Evolutionary conservation across 148 eudicot species (phyloP).

Genomic region (Heliamphora exappendiculata): DNA sequence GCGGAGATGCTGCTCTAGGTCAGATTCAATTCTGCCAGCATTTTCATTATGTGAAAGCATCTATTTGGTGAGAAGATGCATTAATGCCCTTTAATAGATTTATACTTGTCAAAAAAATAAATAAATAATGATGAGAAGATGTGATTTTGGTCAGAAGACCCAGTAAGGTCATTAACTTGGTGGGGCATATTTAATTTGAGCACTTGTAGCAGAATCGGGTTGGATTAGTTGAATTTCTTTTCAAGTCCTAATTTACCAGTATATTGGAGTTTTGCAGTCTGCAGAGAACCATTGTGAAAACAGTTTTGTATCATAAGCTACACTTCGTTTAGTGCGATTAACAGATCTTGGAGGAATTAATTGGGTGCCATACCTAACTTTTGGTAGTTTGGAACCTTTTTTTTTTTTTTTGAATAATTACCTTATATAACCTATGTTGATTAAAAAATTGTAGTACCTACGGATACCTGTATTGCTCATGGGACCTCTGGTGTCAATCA

Average conservation of each 20-base stretch:
- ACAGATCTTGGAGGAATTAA: no score
- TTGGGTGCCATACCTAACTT: no score
- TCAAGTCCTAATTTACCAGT: not conserved
- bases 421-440: not conserved
- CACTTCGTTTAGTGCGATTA: not conserved
- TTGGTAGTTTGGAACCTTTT: no score
- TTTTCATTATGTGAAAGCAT: not conserved
- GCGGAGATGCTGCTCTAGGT: conserved; percentile 83
- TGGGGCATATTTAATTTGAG: not conserved
- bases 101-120: no score
- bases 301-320: not conserved
- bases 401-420: not conserved
- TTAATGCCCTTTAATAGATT: no score
- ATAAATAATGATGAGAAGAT: no score
- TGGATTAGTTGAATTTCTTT: not conserved
- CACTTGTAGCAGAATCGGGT: not conserved
- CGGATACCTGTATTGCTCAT: not conserved
- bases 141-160: not conserved
- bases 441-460: not conserved
- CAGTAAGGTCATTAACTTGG: conserved; percentile 1
- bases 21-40: conserved; percentile 2
- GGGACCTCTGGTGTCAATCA: no score
- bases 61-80: not conserved
- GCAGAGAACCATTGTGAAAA: not conserved
- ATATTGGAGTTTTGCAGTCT: not conserved